phyloP scores from a whole-genome alignment of 805 yeast species.

The Candida rishiriensis region DNA sequence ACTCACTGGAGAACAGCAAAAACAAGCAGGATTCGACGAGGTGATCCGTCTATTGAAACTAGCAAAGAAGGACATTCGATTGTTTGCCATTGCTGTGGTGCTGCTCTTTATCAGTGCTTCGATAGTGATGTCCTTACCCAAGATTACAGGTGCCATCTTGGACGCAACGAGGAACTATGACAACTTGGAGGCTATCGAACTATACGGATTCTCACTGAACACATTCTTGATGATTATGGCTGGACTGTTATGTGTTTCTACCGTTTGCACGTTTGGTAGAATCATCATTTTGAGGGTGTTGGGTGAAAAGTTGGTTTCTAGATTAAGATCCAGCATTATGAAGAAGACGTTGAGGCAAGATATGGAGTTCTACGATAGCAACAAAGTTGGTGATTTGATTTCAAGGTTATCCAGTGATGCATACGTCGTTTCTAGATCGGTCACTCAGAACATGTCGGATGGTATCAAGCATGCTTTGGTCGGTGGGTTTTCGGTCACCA shows the following conservation, averaged over 20 bases:
- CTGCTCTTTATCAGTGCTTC: constrained; percentile 44
- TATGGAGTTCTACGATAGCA: constrained; percentile 83
- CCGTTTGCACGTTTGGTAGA: constrained; percentile 76
- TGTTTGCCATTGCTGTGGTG: constrained; percentile 38
- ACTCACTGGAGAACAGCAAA: constrained; percentile 28
- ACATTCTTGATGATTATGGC: constrained; percentile 61
- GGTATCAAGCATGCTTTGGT: constrained; percentile 80
- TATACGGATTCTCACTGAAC: constrained; percentile 57
- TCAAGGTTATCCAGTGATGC: constrained; percentile 87
- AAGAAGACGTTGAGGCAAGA: constrained; percentile 79
- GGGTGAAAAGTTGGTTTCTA: constrained; percentile 84
- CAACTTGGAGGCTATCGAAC: constrained; percentile 20
- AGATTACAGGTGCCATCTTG: constrained; percentile 50
- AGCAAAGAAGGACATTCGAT: constrained; percentile 41
- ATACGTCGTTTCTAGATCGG: constrained; percentile 78
- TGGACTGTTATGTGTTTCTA: constrained; percentile 64
- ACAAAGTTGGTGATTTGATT: constrained; percentile 88
- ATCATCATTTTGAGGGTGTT: constrained; percentile 67
- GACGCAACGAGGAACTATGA: constrained; percentile 41
- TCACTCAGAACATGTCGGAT: constrained; percentile 86
- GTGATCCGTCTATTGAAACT: constrained; percentile 37
- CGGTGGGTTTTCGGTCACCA: constrained; percentile 78
- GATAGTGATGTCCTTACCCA: constrained; percentile 50
- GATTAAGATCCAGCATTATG: constrained; percentile 74
- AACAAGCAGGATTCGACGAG: constrained; percentile 32